Evolutionary conservation across 2,329 filamentous ascomycete species (phyloP).

Genomic region (Aspergillus pseudoterreus): DNA sequence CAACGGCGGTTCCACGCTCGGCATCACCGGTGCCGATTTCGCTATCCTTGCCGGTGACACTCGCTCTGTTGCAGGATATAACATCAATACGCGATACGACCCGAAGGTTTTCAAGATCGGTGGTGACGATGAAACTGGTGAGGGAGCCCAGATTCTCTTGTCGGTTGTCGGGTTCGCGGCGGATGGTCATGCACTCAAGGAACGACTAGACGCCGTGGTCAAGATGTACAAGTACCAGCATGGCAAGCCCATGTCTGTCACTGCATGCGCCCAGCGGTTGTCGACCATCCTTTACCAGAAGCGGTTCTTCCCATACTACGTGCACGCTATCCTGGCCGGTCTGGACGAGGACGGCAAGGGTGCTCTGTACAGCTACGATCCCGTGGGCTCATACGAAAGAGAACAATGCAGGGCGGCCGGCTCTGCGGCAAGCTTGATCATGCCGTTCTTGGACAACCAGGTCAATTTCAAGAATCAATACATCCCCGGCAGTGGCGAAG

Average conservation of each 20-base stretch:
- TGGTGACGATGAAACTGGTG: conserved; percentile 79
- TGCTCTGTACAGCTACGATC: conserved; percentile 95
- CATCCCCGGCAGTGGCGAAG: conserved; percentile 76
- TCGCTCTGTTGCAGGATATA: conserved; percentile 92
- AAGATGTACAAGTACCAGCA: conserved; percentile 99
- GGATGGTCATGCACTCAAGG: conserved; percentile 88
- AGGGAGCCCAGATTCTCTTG: conserved; percentile 80
- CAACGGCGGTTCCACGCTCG: conserved; percentile 94
- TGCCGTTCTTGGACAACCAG: conserved; percentile 99
- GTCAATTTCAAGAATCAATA: conserved; percentile 99
- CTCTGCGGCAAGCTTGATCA: conserved; percentile 89
- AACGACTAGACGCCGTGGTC: conserved; percentile 88
- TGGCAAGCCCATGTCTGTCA: conserved; percentile 91
- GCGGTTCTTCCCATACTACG: conserved; percentile 99
- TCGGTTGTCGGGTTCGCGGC: conserved; percentile 95
- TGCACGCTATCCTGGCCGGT: conserved; percentile 87
- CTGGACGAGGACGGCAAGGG: conserved; percentile 93
- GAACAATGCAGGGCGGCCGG: conserved; percentile 94
- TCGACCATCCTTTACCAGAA: conserved; percentile 96
- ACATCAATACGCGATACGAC: conserved; percentile 93
- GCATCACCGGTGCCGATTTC: conserved; percentile 91
- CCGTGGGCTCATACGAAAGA: conserved; percentile 94
- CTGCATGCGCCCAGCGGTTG: conserved; percentile 89
- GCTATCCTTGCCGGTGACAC: conserved; percentile 97
- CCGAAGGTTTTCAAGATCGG: conserved; percentile 98